phyloP scores from a whole-genome alignment of 805 yeast species.

The Yarrowia osloensis region DNA sequence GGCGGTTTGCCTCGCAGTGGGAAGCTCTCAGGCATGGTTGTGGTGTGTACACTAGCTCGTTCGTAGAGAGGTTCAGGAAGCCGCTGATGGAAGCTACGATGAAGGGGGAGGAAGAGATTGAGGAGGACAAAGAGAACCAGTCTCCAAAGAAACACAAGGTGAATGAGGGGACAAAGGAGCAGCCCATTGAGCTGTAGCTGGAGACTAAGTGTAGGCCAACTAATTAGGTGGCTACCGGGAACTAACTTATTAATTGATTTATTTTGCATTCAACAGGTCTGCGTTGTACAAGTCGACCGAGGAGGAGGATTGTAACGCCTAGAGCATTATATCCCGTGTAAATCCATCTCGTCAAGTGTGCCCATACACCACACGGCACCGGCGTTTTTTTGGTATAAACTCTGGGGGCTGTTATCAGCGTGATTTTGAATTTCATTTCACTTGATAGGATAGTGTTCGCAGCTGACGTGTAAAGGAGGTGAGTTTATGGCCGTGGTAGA shows the following conservation, averaged over 20 bases:
- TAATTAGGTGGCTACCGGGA: too few relatives aligned
- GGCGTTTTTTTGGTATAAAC: not conserved
- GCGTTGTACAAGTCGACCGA: too few relatives aligned
- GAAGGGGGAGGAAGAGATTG: not conserved
- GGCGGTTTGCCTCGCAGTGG: not conserved
- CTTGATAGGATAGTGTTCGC: not conserved
- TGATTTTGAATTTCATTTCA: not conserved
- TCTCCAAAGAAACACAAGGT: not conserved
- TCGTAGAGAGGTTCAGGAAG: too few relatives aligned
- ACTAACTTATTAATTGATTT: too few relatives aligned
- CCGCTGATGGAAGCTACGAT: too few relatives aligned
- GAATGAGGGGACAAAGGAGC: not conserved
- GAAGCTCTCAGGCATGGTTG: not conserved
- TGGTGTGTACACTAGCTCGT: not conserved
- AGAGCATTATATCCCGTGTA: too few relatives aligned
- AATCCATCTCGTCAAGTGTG: too few relatives aligned
- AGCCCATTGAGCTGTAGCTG: not conserved
- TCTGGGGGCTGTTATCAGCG: not conserved
- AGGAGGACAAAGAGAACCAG: not conserved
- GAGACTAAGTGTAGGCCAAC: too few relatives aligned
- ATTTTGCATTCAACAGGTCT: too few relatives aligned
- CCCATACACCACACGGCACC: conserved; percentile 7
- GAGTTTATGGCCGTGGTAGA: not conserved
- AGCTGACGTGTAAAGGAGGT: not conserved
- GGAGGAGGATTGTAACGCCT: too few relatives aligned